phyloP scores from a whole-genome alignment of 202 grass and related monocot species.

The Zizania palustris region DNA sequence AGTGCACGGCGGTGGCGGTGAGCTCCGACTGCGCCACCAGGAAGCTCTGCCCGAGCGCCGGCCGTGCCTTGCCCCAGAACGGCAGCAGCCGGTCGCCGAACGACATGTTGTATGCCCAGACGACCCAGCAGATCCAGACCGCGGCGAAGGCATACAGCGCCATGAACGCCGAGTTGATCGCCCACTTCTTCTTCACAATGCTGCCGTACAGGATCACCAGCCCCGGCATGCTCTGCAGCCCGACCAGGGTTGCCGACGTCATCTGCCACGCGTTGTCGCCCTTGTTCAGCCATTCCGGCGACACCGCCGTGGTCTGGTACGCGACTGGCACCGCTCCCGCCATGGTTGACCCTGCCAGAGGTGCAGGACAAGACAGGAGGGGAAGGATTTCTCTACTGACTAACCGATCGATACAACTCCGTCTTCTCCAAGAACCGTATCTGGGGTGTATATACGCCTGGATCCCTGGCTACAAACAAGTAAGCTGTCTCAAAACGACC shows the following conservation, averaged over 20 bases:
- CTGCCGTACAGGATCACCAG: constrained; percentile 82
- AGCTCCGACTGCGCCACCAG: constrained; percentile 52
- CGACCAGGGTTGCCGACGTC: constrained; percentile 63
- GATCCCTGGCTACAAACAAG: background rate
- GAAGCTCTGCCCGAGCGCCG: constrained; percentile 53
- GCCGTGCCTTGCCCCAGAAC: constrained; percentile 68
- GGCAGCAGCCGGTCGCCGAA: constrained; percentile 72
- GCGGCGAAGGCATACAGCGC: constrained; percentile 74
- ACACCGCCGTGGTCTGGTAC: constrained; percentile 50
- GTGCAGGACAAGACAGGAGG: background rate
- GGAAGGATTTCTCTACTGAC: background rate
- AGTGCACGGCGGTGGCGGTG: constrained; percentile 43
- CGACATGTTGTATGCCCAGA: constrained; percentile 74
- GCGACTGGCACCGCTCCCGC: constrained; percentile 36
- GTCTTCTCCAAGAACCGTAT: background rate
- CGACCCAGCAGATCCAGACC: constrained; percentile 76
- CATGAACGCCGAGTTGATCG: constrained; percentile 88
- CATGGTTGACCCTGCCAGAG: constrained; percentile 23
- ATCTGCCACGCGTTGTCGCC: constrained; percentile 83
- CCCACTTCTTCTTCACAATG: constrained; percentile 90
- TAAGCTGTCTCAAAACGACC: background rate
- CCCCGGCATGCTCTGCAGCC: constrained; percentile 70
- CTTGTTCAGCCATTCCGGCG: constrained; percentile 71
- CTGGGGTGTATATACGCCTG: constrained; percentile 1
- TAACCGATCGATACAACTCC: background rate